These are phyloP conservation scores for Fusarium continuum DNA, from an alignment of 2,329 filamentous ascomycete genomes.

Conservation along the genomic window DNA sequence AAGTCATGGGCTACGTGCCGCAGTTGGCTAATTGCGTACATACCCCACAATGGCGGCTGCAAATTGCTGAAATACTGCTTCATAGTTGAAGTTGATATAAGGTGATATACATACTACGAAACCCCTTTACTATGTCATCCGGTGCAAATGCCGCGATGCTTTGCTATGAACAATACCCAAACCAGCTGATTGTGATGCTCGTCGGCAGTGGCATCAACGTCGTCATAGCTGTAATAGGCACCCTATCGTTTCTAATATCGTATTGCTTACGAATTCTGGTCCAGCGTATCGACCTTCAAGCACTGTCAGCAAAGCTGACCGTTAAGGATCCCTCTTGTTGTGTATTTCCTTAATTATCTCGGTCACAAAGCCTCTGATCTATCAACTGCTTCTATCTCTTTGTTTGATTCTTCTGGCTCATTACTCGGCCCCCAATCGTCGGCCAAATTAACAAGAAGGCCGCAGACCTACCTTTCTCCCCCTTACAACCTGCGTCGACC, in stretches of 20 bases:
- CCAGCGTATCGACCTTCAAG: neutral
- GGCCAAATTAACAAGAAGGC: constrained; percentile 12
- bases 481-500: neutral
- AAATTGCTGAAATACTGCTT: neutral
- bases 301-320: neutral
- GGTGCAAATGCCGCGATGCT: neutral
- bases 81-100: neutral
- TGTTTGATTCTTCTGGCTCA: constrained; percentile 33
- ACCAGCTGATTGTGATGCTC: neutral
- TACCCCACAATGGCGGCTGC: neutral
- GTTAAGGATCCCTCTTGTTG: neutral
- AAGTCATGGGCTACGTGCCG: neutral
- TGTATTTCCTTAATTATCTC: neutral
- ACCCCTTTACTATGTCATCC: neutral
- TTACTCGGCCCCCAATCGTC: neutral
- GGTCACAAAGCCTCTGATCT: neutral
- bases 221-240: neutral
- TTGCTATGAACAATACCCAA: neutral
- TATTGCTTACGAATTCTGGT: neutral
- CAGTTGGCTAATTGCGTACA: neutral
- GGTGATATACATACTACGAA: too few relatives aligned
- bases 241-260: neutral
- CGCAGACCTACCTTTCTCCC: neutral
- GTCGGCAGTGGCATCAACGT: neutral
- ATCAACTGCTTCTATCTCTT: constrained; percentile 1